These are phyloP conservation scores for Cylindrodendrum hubeiense DNA, from an alignment of 2,329 filamentous ascomycete genomes.

Conservation along the genomic window DNA sequence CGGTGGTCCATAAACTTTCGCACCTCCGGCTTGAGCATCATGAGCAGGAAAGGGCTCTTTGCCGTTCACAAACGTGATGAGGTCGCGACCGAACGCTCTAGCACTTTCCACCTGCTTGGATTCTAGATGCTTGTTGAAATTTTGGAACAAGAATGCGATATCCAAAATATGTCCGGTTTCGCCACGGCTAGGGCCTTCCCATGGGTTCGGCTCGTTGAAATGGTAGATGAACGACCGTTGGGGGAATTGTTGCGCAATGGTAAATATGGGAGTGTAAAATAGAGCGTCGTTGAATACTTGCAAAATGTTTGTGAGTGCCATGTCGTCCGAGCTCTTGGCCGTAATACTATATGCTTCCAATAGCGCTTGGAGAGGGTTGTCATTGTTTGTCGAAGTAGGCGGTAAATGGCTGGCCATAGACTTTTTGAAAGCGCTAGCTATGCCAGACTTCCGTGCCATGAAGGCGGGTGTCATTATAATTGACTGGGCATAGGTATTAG, in stretches of 20 bases:
- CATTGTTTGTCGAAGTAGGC: background rate
- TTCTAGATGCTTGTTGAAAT: background rate
- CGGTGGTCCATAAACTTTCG: background rate
- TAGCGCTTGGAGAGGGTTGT: background rate
- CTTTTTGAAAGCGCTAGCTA: background rate
- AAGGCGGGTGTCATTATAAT: background rate
- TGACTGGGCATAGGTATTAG: background rate
- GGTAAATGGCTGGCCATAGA: background rate
- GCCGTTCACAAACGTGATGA: background rate
- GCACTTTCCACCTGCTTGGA: background rate
- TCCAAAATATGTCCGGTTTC: background rate
- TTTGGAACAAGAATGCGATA: conserved; percentile 6
- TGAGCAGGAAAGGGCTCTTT: background rate
- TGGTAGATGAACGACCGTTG: background rate
- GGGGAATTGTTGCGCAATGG: background rate
- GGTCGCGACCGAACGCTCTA: background rate
- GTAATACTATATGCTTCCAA: background rate
- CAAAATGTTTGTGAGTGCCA: background rate
- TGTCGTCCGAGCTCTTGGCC: background rate
- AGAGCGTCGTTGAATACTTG: background rate
- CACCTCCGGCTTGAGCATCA: background rate
- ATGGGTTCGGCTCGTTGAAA: conserved; percentile 7
- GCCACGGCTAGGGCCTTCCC: background rate
- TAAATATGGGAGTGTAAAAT: background rate
- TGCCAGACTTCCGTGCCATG: background rate